Evolutionary conservation across 2,329 filamentous ascomycete species (phyloP).

Genomic region (Talaromyces sp.): DNA sequence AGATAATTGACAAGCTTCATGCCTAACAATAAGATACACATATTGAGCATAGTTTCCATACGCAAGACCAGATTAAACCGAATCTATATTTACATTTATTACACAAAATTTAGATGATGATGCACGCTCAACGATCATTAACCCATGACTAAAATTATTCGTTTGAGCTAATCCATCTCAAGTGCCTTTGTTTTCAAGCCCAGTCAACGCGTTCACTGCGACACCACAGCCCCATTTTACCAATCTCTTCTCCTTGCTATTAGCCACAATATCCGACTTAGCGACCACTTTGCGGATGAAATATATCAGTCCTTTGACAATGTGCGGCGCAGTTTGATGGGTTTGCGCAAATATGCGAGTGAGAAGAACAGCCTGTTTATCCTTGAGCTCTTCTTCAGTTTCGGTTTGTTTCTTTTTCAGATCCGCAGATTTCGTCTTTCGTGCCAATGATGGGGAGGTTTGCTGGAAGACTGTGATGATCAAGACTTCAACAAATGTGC

Average conservation of each 20-base stretch:
- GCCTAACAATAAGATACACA: too few relatives aligned
- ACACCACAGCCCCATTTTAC: conserved; percentile 47
- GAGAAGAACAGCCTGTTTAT: conserved; percentile 43
- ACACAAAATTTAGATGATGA: background rate
- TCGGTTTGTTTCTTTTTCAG: conserved; percentile 22
- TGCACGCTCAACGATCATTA: background rate
- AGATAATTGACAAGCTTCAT: background rate
- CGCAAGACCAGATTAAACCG: background rate
- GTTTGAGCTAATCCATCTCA: background rate
- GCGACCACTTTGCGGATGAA: conserved; percentile 74
- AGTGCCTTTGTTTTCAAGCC: background rate
- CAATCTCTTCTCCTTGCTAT: conserved; percentile 51
- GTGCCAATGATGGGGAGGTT: conserved; percentile 25
- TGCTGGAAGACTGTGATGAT: conserved; percentile 72
- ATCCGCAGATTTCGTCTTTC: conserved; percentile 33
- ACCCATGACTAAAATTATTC: background rate
- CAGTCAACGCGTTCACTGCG: conserved; percentile 37
- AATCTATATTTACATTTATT: background rate
- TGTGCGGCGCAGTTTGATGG: conserved; percentile 58
- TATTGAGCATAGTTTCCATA: background rate
- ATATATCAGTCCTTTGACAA: conserved; percentile 72
- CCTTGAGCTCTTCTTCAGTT: conserved; percentile 9
- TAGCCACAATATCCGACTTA: conserved; percentile 57
- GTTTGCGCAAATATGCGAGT: conserved; percentile 65
- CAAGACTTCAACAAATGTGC: conserved; percentile 74